phyloP scores from a whole-genome alignment of 352 stramenopile genomes.

The Globisporangium spinosum region DNA sequence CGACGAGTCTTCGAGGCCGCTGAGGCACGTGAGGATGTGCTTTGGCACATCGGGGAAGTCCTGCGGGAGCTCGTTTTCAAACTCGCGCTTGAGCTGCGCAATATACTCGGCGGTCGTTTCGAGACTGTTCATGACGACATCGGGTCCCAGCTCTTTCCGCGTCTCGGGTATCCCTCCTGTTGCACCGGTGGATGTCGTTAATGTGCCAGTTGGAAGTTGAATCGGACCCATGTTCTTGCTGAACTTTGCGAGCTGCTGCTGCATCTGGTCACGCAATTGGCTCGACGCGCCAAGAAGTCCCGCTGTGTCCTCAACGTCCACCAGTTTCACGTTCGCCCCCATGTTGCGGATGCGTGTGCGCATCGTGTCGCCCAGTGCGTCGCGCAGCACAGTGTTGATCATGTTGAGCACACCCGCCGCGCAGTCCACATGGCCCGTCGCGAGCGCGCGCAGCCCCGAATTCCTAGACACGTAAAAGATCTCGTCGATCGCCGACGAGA shows the following conservation, averaged over 20 bases:
- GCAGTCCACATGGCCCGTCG: conserved; percentile 80
- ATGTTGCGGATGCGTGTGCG: conserved; percentile 74
- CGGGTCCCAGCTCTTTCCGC: conserved; percentile 56
- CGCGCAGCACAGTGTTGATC: conserved; percentile 79
- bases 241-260: conserved; percentile 82
- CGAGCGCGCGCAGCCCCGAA: conserved; percentile 71
- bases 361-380: conserved; percentile 78
- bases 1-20: conserved; percentile 67
- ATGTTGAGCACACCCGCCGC: conserved; percentile 82
- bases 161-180: conserved; percentile 26
- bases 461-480: conserved; percentile 87
- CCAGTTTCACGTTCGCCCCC: conserved; percentile 55
- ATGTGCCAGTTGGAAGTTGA: conserved; percentile 21
- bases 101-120: conserved; percentile 76
- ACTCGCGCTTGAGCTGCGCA: conserved; percentile 70
- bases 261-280: conserved; percentile 84
- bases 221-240: conserved; percentile 76
- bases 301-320: conserved; percentile 50
- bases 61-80: conserved; percentile 63
- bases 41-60: conserved; percentile 71
- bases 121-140: conserved; percentile 84
- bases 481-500: conserved; percentile 84
- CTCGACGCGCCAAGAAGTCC: conserved; percentile 49
- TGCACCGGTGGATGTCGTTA: conserved; percentile 12
- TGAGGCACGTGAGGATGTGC: conserved; percentile 71